Evolutionary conservation across 2,329 filamentous ascomycete genomes (phyloP), one percentile per base, ranked within the genome.

Genomic region (Arthrobotrys entomopaga): DNA sequence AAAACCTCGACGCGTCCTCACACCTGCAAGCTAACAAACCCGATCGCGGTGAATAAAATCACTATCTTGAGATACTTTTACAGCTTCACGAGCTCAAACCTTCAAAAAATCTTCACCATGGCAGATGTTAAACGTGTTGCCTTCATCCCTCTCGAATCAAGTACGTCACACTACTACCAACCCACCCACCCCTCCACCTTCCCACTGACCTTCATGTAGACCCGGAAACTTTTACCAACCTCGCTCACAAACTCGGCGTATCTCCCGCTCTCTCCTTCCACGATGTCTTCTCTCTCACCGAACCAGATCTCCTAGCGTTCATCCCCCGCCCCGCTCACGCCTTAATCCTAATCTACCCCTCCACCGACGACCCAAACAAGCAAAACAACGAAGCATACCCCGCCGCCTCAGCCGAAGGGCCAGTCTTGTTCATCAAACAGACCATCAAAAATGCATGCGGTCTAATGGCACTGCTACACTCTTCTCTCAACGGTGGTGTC

Each of bases 381-480:
- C 53, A 50, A 34, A 29, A 81, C 22, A 80, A 81, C 58, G 76
- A 76, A 24, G 77, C 65, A 26, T 61, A 49, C 29, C 93, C 93
- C 0, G 82, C 86, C 0, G 80, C 79, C 19, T 40, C 40, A 2
- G 24, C 4, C 52, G 56, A 61, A 20, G 92, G 97, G 80, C 89
- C 91, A 3, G 91, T 97, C 0, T 80, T 96, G 6, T 99, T 94
- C 95, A 98, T 93, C 85, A 91, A 88, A 78, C 94, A 98, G 83
- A 98, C 93, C 0, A 97, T 98, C 79, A 87, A 91, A 74, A 96
- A 98, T 81, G 92, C 94, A 0, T 98, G 94, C 81, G 94, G 94
- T 0, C 83, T 97, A 50, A 97, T 97, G 84, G 95, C 91, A 0
- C 82, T 98, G 26, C 81, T 98, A 52, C 95, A 98, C 80, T 91